phyloP scores from a whole-genome alignment of 805 yeast species.

The Wickerhamiella dianesei region DNA sequence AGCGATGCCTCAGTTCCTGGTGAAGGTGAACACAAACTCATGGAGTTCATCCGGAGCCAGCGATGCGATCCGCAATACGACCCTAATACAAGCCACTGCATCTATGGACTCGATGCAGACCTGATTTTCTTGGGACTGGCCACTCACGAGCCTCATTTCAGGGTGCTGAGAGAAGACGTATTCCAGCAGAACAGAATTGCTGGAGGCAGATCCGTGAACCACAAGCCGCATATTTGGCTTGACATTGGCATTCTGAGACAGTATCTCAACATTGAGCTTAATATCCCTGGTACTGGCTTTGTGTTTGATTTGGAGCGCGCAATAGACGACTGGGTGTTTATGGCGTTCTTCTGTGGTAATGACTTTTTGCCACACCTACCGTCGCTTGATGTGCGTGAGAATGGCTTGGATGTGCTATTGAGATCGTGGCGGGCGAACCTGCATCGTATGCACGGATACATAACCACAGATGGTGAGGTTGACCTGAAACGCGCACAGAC shows the following conservation, averaged over 20 bases:
- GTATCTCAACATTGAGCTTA: conserved; percentile 70
- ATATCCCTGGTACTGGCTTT: conserved; percentile 53
- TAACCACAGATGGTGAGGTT: conserved; percentile 81
- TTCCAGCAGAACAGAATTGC: conserved; percentile 59
- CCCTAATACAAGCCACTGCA: conserved; percentile 91
- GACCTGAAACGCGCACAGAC: conserved; percentile 65
- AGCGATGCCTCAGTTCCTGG: conserved; percentile 98
- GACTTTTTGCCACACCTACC: conserved; percentile 97
- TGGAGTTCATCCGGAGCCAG: conserved; percentile 88
- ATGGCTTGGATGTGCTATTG: conserved; percentile 72
- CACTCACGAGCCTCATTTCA: conserved; percentile 95
- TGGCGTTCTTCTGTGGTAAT: conserved; percentile 97
- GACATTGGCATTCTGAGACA: conserved; percentile 81
- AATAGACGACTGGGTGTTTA: conserved; percentile 95
- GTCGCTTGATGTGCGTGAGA: conserved; percentile 85
- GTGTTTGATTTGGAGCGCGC: conserved; percentile 86
- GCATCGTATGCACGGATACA: conserved; percentile 54
- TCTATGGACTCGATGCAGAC: conserved; percentile 96
- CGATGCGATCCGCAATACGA: conserved; percentile 74
- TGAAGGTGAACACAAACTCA: conserved; percentile 97
- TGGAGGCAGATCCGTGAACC: conserved; percentile 20
- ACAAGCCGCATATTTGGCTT: conserved; percentile 87
- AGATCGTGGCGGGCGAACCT: conserved; percentile 69
- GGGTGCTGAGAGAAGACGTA: conserved; percentile 89
- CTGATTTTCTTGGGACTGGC: conserved; percentile 90